phyloP scores from a whole-genome alignment of 305 asterid species.

The Fraxinus baroniana region DNA sequence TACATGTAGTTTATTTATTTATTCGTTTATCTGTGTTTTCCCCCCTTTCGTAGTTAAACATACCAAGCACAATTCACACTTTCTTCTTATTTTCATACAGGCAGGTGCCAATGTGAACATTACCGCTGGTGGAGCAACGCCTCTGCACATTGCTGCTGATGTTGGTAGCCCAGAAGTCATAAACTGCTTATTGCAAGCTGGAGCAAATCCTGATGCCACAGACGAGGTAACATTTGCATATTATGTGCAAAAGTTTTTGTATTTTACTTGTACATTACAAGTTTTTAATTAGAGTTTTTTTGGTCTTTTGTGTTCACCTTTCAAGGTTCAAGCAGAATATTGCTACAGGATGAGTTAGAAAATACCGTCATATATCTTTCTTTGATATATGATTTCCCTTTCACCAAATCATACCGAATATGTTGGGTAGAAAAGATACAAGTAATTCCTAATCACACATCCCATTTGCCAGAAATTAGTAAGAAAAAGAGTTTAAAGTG shows the following conservation, averaged over 20 bases:
- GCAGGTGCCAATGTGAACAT: constrained; percentile 80
- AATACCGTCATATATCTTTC: neutral
- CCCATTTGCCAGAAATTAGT: neutral
- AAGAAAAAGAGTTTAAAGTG: neutral
- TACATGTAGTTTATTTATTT: neutral
- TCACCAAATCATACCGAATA: neutral
- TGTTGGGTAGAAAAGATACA: neutral
- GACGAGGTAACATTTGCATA: constrained; percentile 60
- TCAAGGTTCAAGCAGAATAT: neutral
- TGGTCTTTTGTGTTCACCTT: constrained; percentile 5
- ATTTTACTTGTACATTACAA: constrained; percentile 1
- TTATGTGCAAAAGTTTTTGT: neutral
- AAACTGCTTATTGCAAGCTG: constrained; percentile 75
- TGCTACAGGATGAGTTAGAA: constrained; percentile 13
- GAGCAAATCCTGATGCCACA: constrained; percentile 79
- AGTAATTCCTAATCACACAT: neutral
- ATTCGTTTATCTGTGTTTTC: neutral
- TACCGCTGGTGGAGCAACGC: constrained; percentile 86
- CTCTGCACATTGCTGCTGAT: constrained; percentile 95
- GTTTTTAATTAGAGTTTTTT: neutral
- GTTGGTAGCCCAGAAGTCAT: constrained; percentile 67
- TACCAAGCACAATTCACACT: constrained; percentile 6
- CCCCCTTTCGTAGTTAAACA: neutral
- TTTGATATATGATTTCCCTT: neutral
- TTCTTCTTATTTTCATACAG: constrained; percentile 41